These are phyloP conservation scores for Drechslera avenae DNA, from an alignment of 2,329 filamentous ascomycete species.

Conservation along the genomic window DNA sequence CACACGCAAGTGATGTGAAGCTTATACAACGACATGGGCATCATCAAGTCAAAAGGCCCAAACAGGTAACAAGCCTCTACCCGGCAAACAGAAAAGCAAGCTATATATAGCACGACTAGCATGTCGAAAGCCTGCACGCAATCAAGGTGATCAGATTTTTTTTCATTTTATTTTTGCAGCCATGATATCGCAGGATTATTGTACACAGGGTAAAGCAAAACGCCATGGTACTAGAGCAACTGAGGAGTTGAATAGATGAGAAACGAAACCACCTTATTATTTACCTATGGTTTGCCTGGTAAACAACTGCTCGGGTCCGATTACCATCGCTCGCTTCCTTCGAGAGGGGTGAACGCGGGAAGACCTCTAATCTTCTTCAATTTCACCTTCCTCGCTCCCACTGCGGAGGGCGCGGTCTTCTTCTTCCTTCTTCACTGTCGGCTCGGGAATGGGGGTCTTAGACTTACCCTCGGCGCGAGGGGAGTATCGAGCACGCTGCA, in stretches of 20 bases:
- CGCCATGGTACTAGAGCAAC: neutral
- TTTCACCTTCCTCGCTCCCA: slow-evolving; percentile 97
- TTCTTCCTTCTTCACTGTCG: slow-evolving; percentile 47
- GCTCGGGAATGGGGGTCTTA: slow-evolving; percentile 57
- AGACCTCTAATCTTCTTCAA: slow-evolving; percentile 70
- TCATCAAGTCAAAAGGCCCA: no score
- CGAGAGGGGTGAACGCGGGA: slow-evolving; percentile 6
- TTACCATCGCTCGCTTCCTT: neutral
- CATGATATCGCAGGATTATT: neutral
- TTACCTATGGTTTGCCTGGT: slow-evolving; percentile 8
- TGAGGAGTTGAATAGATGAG: neutral
- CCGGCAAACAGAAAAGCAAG: no score
- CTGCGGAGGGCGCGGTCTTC: slow-evolving; percentile 73
- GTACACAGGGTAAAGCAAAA: neutral
- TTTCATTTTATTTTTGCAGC: no score
- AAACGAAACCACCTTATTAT: slow-evolving; percentile 6
- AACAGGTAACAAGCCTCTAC: no score
- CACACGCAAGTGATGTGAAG: no score
- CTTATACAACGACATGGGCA: no score
- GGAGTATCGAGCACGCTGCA: slow-evolving; percentile 55
- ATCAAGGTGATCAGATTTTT: no score
- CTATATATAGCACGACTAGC: no score
- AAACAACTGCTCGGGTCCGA: neutral
- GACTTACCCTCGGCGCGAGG: slow-evolving; percentile 62
- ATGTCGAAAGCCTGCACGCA: no score